Percentiles rank a stretch among this genome's conserved stretches.
Evolutionary conservation across 768 basidiomycete species (phyloP).

Genomic region (Russula ochroleuca): DNA sequence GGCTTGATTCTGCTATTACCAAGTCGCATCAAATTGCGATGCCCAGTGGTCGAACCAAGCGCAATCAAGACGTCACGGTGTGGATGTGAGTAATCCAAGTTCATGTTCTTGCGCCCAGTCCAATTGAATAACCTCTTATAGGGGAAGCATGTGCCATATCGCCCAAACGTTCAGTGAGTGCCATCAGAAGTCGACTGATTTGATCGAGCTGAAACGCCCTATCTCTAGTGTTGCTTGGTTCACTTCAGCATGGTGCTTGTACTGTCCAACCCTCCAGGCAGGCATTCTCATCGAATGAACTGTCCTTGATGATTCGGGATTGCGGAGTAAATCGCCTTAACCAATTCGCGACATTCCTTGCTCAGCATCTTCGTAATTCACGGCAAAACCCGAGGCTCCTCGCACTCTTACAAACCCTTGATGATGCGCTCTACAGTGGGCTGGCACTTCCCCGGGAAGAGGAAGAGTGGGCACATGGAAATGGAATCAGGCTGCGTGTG

Average conservation of each 20-base stretch:
- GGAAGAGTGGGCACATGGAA: conserved; percentile 63
- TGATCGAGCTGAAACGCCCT: conserved; percentile 30
- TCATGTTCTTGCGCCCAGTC: conserved; percentile 30
- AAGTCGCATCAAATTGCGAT: conserved; percentile 54
- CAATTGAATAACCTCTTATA: conserved; percentile 40
- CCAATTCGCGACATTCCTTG: conserved; percentile 69
- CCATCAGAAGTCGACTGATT: conserved; percentile 21
- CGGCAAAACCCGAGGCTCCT: conserved; percentile 59
- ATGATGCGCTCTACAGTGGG: conserved; percentile 64
- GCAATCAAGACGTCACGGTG: conserved; percentile 61
- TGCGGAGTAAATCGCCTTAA: conserved; percentile 70
- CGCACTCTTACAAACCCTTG: conserved; percentile 49
- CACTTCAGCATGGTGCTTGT: conserved; percentile 68
- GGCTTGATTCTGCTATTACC: conserved; percentile 57
- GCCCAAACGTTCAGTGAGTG: conserved; percentile 68
- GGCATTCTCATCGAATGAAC: conserved; percentile 62
- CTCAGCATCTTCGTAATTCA: conserved; percentile 56
- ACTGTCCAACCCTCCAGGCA: conserved; percentile 65
- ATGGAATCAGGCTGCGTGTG: conserved; percentile 62
- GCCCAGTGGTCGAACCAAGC: conserved; percentile 40
- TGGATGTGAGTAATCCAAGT: conserved; percentile 56
- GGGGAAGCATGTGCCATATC: conserved; percentile 83
- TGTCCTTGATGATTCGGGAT: conserved; percentile 63
- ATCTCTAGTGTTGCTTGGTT: conserved; percentile 60
- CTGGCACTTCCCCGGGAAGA: conserved; percentile 61